Conservation (phyloP, 257 asterid genomes). For the Forsythia viridissima region DNA sequence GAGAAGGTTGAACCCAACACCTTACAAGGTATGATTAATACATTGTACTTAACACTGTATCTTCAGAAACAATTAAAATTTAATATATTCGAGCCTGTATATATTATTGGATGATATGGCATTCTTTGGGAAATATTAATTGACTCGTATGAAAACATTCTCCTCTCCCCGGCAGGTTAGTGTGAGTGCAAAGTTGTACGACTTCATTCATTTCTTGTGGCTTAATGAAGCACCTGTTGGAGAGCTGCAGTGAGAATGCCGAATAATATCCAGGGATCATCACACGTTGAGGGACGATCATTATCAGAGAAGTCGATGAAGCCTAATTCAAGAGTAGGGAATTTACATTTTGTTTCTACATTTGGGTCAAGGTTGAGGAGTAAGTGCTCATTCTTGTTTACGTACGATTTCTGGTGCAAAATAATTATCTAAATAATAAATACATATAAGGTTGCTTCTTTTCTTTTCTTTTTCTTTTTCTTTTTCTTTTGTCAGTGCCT, state of each 20-base stretch:
- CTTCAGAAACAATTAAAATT: neutral
- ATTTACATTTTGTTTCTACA: neutral
- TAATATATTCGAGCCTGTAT: neutral
- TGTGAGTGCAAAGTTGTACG: constrained; percentile 87
- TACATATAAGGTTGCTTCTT: neutral
- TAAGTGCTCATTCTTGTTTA: neutral
- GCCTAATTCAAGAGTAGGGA: neutral
- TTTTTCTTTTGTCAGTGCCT: neutral
- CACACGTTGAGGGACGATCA: neutral
- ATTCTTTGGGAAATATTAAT: no score
- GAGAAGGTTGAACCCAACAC: constrained; percentile 97
- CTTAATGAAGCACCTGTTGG: constrained; percentile 99
- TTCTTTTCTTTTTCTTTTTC: neutral
- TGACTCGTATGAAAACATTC: neutral
- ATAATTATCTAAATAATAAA: neutral
- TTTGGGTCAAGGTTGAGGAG: neutral
- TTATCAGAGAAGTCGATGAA: neutral
- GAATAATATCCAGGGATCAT: neutral
- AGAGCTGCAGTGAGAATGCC: constrained; percentile 62
- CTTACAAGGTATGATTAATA: constrained; percentile 72
- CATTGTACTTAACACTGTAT: neutral
- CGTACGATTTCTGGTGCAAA: neutral
- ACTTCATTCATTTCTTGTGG: constrained; percentile 96
- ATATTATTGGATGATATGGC: no score
- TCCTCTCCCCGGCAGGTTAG: constrained; percentile 64